Conservation (phyloP, 2,329 filamentous ascomycete genomes). For the Microsporum canis region DNA sequence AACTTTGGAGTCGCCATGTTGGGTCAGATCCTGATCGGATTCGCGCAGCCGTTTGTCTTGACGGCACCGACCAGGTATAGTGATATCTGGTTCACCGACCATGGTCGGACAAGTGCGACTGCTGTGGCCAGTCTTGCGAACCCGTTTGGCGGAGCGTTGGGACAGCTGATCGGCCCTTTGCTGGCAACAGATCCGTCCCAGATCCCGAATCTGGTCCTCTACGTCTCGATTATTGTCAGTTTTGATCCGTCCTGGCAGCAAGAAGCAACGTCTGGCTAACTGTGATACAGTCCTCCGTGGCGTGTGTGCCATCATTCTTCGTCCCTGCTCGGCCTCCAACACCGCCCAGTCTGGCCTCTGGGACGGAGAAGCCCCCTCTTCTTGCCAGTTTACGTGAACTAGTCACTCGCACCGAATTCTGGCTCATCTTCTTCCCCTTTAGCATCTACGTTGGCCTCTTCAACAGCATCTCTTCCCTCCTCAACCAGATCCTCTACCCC, state of each 20-base stretch:
- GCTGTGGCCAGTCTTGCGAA: constrained; percentile 78
- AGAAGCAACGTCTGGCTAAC: not conserved
- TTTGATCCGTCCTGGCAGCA: too few species aligned
- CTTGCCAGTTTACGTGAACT: constrained; percentile 46
- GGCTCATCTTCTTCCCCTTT: constrained; percentile 72
- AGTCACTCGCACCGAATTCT: constrained; percentile 56
- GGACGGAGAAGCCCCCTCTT: constrained; percentile 44
- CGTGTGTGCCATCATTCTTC: constrained; percentile 66
- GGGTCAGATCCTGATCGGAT: constrained; percentile 78
- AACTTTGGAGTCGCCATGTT: constrained; percentile 71
- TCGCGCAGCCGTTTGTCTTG: constrained; percentile 86
- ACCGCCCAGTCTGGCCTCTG: constrained; percentile 58
- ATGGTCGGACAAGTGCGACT: constrained; percentile 74
- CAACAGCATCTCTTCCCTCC: constrained; percentile 76
- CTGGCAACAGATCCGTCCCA: constrained; percentile 54
- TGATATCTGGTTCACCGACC: constrained; percentile 85
- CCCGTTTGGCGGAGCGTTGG: constrained; percentile 77
- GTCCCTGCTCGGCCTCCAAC: constrained; percentile 66
- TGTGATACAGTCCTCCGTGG: constrained; percentile 45
- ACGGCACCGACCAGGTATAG: constrained; percentile 82
- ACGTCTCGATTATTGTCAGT: constrained; percentile 67
- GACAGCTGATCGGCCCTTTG: constrained; percentile 73
- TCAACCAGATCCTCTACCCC: constrained; percentile 81
- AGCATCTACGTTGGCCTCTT: constrained; percentile 80
- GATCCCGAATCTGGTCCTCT: constrained; percentile 72